Base-by-base conservation (phyloP, 1,284 basidiomycete species). In the Heterobasidion parviporum region DNA sequence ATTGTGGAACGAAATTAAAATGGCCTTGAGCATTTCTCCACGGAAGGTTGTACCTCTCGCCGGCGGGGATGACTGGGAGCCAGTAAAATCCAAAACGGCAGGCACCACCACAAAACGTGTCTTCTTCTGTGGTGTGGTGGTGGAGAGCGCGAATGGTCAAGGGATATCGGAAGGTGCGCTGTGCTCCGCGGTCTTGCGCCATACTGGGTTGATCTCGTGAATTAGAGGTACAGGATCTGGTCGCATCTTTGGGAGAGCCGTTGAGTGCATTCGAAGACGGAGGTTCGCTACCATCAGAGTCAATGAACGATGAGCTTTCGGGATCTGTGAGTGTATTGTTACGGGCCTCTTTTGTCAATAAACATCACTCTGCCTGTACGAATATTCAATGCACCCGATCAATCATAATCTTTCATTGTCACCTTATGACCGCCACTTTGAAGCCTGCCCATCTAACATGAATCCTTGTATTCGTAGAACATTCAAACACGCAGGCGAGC, bases 41-140 rank as follows among this genome's bases (percentile, higher is more conserved):
- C 77, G 88, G 56, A 90, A 90, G 69, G 71, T 79, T 8, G 74
- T 89, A 6, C 86, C 88, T 35, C 75, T 90, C 41, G 78, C 84
- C 33, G 77, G 72, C 61, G 86, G 84, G 46, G 81, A 87, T 58
- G 81, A 83, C 60, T 67, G 71, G 44, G 71, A 75, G 52, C 70
- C 66, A 41, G 59, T 60, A 2, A 65, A 61, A 43, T 57, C 66
- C 8, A 66, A 65, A 26, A 56, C 36, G n/a, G 33, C 57, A 4
- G 59, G 70, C 20, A 68, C 74, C n/a, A 66, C 77, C 59, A 91
- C 84, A 2, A 85, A 77, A 66, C 85, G 89, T 65, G 84, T 83
- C 34, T 92, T 91, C 69, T 89, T 85, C 68, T 89, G 86, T 62
- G 85, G 85, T 41, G 87, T 92, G 36, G 88, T 92, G 18, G 85